Evolutionary conservation across 176 grass and related monocot genomes (phyloP).

Genomic region (Oryza glaberrima): DNA sequence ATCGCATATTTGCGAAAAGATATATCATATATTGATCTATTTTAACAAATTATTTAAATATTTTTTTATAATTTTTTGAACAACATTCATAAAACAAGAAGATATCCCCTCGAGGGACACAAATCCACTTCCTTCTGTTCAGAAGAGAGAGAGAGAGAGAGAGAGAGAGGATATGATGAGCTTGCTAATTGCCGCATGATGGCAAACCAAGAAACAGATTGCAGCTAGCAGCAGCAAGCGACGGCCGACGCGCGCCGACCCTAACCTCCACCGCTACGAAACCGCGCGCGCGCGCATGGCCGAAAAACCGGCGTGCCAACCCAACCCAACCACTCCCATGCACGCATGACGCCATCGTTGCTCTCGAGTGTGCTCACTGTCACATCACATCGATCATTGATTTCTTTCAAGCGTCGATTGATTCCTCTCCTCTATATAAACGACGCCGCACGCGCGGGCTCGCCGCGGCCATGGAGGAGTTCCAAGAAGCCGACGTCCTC

Average conservation of each 20-base stretch:
- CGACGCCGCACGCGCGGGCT: not conserved
- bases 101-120: no score
- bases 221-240: not conserved
- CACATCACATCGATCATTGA: not conserved
- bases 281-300: not conserved
- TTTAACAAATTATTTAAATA: no score
- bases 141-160: not conserved
- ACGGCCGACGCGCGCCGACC: no score
- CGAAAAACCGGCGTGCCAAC: not conserved
- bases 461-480: conserved; percentile 26
- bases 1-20: no score
- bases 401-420: not conserved
- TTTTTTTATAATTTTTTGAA: no score
- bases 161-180: not conserved
- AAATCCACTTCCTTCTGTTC: not conserved
- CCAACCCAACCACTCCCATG: not conserved
- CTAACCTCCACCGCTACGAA: not conserved
- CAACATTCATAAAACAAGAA: no score
- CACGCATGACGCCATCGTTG: not conserved
- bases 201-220: not conserved
- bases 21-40: no score
- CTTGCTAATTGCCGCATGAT: not conserved
- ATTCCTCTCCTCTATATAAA: not conserved
- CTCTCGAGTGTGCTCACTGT: not conserved
- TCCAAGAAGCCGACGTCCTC: conserved; percentile 40